These are phyloP conservation scores for Pythium phragmitis DNA, from an alignment of 352 stramenopile genomes.

Conservation along the genomic window DNA sequence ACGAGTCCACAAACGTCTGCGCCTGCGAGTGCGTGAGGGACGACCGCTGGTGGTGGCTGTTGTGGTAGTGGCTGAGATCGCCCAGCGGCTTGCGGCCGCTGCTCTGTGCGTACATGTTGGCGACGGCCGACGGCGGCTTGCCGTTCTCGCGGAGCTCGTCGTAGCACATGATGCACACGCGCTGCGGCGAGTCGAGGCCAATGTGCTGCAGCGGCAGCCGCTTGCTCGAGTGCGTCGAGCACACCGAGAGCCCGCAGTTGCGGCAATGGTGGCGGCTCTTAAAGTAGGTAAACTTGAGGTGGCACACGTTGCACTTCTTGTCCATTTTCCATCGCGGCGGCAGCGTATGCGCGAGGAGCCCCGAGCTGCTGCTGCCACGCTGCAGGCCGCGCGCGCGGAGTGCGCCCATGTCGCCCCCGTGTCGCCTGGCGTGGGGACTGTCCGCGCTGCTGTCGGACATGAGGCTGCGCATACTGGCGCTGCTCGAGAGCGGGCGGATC, in stretches of 20 bases:
- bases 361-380: conserved; percentile 17
- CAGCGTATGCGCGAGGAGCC: conserved; percentile 22
- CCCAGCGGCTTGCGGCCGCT: conserved; percentile 17
- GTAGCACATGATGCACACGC: conserved; percentile 80
- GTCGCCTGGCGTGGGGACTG: conserved; percentile 3
- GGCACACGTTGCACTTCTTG: conserved; percentile 81
- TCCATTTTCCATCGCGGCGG: conserved; percentile 72
- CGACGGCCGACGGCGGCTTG: conserved; percentile 62
- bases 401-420: conserved; percentile 13
- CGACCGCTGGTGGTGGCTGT: conserved; percentile 6
- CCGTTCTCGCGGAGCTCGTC: conserved; percentile 74
- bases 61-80: conserved; percentile 13
- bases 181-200: conserved; percentile 56
- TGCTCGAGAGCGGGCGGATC: conserved; percentile 39
- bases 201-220: conserved; percentile 62
- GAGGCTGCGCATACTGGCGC: conserved; percentile 21
- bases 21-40: conserved; percentile 26
- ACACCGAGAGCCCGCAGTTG: conserved; percentile 86
- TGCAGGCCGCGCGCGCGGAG: conserved; percentile 15
- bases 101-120: conserved; percentile 57
- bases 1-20: conserved; percentile 22
- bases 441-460: conserved; percentile 11
- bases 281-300: conserved; percentile 86
- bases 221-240: conserved; percentile 74
- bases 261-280: conserved; percentile 87